Base-by-base conservation (phyloP, 345 rosid genomes). In the Dipteronia dyeriana region DNA sequence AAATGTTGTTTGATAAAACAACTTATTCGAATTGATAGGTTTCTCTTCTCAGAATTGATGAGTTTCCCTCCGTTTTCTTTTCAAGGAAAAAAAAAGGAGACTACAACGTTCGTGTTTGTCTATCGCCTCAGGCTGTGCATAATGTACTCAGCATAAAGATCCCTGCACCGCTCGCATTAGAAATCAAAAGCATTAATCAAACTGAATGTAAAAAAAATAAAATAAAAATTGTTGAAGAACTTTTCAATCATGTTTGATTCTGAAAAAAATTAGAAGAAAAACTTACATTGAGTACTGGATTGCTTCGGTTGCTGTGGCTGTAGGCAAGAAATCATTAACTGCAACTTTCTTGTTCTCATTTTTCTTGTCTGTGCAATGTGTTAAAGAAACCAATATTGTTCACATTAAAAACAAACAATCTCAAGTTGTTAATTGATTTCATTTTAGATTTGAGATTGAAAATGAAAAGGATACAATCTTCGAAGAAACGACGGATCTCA, bases 271-370 rank as follows among this genome's bases (percentile, higher is more conserved):
- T 9, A 9, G 49, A 45, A 41, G 45, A 67, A 57, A 11, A 2
- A 76, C 91, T 80, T 86, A 95, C 97, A 93, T 95, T 4, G 99
- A 91, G 85, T 92, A 80, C 77, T 91, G 96, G 75, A 95, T 90
- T 77, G 98, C 99, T 79, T 82, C 96, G n/a, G 71, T 62, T 11
- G 98, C 98, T 12, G 82, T 76, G 54, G 76, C 74, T 9, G 98
- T 23, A 62, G 99, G 98, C 68, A 95, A 74, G 66, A 95, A 93
- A 0, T 95, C 97, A 45, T 95, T 88, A 13, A 95, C 99, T 47
- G 99, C 99, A 56, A 95, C 99, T 83, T 86, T 91, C 87, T 95
- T 93, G 87, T 95, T 91, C 88, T 95, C 99, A 68, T 95, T 95
- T 86, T 93, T 95, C 91, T 95, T 95, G 79, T 95, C 99, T 95